Evolutionary conservation across 2,329 filamentous ascomycete genomes (phyloP).

Genomic region (Ciborinia camelliae): DNA sequence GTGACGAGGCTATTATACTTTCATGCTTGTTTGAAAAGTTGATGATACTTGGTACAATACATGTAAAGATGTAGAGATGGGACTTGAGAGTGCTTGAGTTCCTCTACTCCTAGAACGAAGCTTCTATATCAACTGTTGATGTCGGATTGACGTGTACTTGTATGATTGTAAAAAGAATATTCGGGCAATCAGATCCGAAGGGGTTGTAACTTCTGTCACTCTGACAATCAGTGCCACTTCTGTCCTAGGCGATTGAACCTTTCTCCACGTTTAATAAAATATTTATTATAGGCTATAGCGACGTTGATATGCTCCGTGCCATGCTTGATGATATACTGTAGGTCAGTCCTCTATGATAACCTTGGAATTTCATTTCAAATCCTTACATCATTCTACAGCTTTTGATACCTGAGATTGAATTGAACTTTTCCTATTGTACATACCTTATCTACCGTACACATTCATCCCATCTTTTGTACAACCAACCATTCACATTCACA

Average conservation of each 20-base stretch:
- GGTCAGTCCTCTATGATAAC: slow-evolving; percentile 2
- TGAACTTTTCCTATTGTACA: background rate
- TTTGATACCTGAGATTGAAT: background rate
- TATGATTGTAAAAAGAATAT: background rate
- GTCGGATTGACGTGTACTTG: background rate
- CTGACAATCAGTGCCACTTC: background rate
- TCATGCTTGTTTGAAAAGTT: slow-evolving; percentile 25
- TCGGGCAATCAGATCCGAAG: slow-evolving; percentile 4
- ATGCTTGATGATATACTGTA: slow-evolving; percentile 9
- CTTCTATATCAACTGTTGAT: background rate
- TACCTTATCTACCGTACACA: background rate
- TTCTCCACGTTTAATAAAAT: slow-evolving; percentile 20
- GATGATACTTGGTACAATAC: too few species aligned
- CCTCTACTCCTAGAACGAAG: background rate
- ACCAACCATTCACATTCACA: background rate
- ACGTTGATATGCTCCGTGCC: slow-evolving; percentile 15
- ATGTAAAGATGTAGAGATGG: background rate
- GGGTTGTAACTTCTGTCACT: background rate
- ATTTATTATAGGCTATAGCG: background rate
- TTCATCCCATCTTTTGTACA: background rate
- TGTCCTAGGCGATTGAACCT: slow-evolving; percentile 8
- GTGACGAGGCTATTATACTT: slow-evolving; percentile 27
- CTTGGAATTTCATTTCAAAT: background rate
- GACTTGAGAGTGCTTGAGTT: background rate
- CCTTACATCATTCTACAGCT: background rate